Evolutionary conservation across 2,329 filamentous ascomycete species (phyloP), one percentile per base, ranked within the genome.

Genomic region (Pseudogymnoascus sp.): DNA sequence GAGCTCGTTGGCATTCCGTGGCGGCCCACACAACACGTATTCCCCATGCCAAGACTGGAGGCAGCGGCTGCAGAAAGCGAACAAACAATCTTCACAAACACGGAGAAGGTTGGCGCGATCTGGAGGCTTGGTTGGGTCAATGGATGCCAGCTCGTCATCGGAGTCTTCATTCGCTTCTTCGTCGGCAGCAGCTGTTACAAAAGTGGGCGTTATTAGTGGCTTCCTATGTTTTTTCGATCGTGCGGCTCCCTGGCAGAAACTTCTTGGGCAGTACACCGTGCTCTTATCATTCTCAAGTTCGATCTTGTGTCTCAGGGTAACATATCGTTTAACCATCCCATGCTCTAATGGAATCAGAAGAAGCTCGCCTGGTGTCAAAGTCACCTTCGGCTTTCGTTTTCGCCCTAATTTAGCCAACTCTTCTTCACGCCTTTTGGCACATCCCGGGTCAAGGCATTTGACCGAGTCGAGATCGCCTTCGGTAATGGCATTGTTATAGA

Each of bases 211-310:
- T 4, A 87, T 87, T n/a, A 80, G 75, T 4, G 87, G 88, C 71
- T 90, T 91, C 65, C 82, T 87, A 75, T 90, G 86, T 69, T 83
- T 86, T 72, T 87, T 89, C 21, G 88, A 91, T 53, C 86, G 84
- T 26, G 93, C 93, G 2, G 93, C 90, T 5, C 91, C 93, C 74
- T 95, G 90, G 74, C 95, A 99, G 91, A 93, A 97, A 63, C 87
- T 82, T 8, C 95, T 85, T 0, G 95, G 95, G 71, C 95, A 99
- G 74, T 96, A 97, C 35, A 97, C 83, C 0, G 93, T 97, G 64
- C 87, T 88, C 71, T 93, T 96, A 76, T 97, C 93, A 0, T 91
- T 87, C 75, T 97, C 95, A 2, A 97, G 84, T 73, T 91, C 89
- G 68, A 89, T 90, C 78, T 97, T 97, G 71, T 96, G 90, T 77